Evolutionary conservation across 2,329 filamentous ascomycete species (phyloP), one percentile per base, ranked within the genome.

Genomic region (Byssothecium circinans): DNA sequence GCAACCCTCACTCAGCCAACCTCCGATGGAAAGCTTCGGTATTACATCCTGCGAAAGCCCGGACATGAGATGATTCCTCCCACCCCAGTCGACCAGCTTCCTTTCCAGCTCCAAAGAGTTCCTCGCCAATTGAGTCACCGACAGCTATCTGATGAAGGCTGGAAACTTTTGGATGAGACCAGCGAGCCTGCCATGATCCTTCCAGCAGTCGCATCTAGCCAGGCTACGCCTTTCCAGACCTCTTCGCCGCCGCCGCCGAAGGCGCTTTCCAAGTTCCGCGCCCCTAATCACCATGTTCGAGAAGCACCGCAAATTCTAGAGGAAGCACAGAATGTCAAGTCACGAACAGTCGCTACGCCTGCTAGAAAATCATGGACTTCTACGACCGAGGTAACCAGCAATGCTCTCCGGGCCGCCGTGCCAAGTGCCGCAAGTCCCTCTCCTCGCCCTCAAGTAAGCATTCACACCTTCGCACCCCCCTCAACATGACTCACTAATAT

Each of bases 31-130:
- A 50, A 56, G 4, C 52, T 68, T 20, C 57, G 61, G 12, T 73
- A 67, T 56, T 75, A 71, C 55, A 67, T 77, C 44, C 58, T 69
- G 39, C 72, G 73, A 19, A 45, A 50, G 23, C 55, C 54, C 22
- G 61, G 63, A 27, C 65, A 67, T 11, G 48, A 54, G 8, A 58
- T 71, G 41, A 65, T 75, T 0, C 74, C 74, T 4, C 58, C 77
- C 3, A 60, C 76, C 12, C 70, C 74, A 15, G 67, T 64, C 5
- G 75, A 77, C 43, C 73, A 76, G 54, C 63, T 77, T 3, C 72
- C 74, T 0, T 62, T 74, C 36, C 60, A 65, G n/a, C 60, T 76
- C 10, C 56, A 64, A 23, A 71, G 68, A 8, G 53, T 74, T 6
- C 69, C 72, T 29, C 63, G 65, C 1, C 54, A 64, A 14, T 48